Conservation (phyloP, 73 alveolate genomes). For the Tetrahymena elliotti region DNA sequence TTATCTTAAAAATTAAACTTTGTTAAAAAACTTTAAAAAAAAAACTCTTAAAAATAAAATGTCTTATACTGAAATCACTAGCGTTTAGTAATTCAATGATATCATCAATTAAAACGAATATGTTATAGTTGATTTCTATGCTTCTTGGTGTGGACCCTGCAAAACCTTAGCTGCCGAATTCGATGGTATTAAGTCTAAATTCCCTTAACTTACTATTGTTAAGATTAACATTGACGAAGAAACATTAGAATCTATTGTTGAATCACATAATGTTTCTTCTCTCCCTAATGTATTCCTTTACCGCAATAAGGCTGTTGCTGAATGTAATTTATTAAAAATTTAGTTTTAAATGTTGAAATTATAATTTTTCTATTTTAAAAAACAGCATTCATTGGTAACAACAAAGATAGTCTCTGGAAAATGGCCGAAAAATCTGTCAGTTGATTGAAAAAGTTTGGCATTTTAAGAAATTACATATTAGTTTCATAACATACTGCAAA, state of each 20-base stretch:
- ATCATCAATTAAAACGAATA: background rate
- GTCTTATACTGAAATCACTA: background rate
- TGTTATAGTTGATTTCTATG: constrained; percentile 47
- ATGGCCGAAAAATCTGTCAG: background rate
- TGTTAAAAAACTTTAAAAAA: background rate
- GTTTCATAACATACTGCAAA: too few relatives aligned
- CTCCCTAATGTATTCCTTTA: background rate
- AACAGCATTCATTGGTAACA: background rate
- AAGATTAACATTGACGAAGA: background rate
- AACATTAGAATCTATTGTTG: background rate
- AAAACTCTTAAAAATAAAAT: background rate
- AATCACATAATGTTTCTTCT: background rate
- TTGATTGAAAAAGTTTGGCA: background rate
- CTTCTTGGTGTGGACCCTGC: constrained; percentile 97
- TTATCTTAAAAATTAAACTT: background rate
- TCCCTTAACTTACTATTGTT: background rate
- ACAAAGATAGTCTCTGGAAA: background rate
- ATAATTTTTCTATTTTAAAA: background rate
- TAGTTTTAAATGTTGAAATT: background rate
- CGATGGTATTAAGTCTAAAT: background rate
- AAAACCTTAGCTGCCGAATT: constrained; percentile 77
- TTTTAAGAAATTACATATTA: too few relatives aligned
- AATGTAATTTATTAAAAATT: background rate
- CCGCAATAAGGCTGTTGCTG: background rate
- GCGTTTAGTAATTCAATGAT: background rate